Base-by-base conservation (phyloP, 148 eudicot species). In the Chenopodium berlandieri region DNA sequence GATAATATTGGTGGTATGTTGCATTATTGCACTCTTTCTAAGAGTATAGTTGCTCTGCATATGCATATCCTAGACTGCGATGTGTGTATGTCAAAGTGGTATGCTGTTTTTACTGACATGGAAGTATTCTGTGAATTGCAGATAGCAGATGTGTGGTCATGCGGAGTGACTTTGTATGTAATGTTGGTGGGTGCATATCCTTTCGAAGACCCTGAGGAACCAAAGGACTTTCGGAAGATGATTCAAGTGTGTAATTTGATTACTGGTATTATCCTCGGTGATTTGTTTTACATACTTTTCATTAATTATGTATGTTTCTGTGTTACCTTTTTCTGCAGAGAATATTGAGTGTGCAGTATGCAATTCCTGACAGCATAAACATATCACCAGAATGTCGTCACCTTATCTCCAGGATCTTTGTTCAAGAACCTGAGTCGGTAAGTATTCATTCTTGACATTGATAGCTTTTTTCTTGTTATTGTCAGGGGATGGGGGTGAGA, bases 61-160 rank as follows among this genome's bases (percentile, higher is more conserved):
- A 44, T 65, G 70, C 25, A 67, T 69, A n/a, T 30, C 3, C 69
- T 70, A 69, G 72, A 40, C 25, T 79, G 68, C 47, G 68, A 30
- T 56, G 16, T 37, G 8, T 2, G 30, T 52, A 40, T 30, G 32
- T 73, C 48, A 13, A 76, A 40, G 32, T 74, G 63, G 48, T 66
- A 63, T 46, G 78, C 74, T 60, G 30, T 65, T 76, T 23, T 70
- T 64, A 62, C 77, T 82, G 70, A 75, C 73, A 27, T 75, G 73
- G 50, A 56, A 68, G 27, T 79, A 7, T 79, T 54, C 27, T 78
- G 20, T 30, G 52, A 65, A 27, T 74, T 87, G 80, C 90, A 96
- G 99, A 94, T 91, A 74, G 99, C 99, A 75, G 99, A 96, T 89
- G 99, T 96, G 75, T 96, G 99, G 99, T 96, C 99, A 0, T 96